Conservation (phyloP, 2,329 filamentous ascomycete genomes). For the Cadophora sp. region DNA sequence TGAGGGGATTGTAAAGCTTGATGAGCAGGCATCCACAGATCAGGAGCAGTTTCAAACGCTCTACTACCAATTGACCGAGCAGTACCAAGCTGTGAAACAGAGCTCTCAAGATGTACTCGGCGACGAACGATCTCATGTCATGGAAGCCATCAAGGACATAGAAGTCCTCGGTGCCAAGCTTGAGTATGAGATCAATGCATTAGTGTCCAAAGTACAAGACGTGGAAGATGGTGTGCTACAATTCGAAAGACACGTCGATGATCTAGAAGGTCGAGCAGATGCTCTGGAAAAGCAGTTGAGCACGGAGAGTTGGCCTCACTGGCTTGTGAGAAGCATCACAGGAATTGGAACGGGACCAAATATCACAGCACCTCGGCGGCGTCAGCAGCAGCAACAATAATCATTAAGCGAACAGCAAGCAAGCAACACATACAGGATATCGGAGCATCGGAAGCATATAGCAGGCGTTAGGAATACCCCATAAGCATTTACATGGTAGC, state of each 20-base stretch:
- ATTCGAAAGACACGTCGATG: slow-evolving; percentile 79
- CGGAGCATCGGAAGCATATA: slow-evolving; percentile 30
- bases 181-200: slow-evolving; percentile 86
- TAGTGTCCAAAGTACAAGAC: slow-evolving; percentile 83
- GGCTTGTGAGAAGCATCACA: slow-evolving; percentile 43
- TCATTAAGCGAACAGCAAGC: not conserved
- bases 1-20: slow-evolving; percentile 61
- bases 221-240: slow-evolving; percentile 83
- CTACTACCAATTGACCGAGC: slow-evolving; percentile 74
- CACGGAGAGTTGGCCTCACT: slow-evolving; percentile 44
- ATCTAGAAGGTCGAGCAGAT: slow-evolving; percentile 70
- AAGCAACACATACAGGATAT: slow-evolving; percentile 21
- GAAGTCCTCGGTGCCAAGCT: slow-evolving; percentile 83
- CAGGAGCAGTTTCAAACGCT: slow-evolving; percentile 69
- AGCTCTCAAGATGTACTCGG: slow-evolving; percentile 72
- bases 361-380: slow-evolving; percentile 31
- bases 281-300: slow-evolving; percentile 58
- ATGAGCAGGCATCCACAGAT: slow-evolving; percentile 66
- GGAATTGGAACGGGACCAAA: slow-evolving; percentile 44
- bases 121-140: slow-evolving; percentile 71
- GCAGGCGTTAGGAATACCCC: slow-evolving; percentile 42
- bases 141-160: slow-evolving; percentile 77
- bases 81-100: slow-evolving; percentile 71
- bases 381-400: slow-evolving; percentile 2
- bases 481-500: slow-evolving; percentile 37